Conservation (phyloP, 176 grass and related monocot genomes). For the Aegilops tauschii region DNA sequence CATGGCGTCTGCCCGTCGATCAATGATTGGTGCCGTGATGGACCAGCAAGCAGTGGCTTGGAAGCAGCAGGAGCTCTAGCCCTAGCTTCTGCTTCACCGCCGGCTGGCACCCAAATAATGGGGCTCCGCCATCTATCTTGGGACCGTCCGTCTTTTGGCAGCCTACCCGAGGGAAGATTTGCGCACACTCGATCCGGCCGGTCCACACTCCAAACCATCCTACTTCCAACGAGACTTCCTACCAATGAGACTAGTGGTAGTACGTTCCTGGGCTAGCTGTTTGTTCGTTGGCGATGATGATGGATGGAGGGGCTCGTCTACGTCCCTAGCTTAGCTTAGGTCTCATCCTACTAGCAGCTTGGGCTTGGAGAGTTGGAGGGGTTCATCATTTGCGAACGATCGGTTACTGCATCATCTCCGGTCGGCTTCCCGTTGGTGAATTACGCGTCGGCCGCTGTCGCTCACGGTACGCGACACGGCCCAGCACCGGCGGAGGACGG, state of each 20-base stretch:
- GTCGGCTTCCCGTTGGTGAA: neutral
- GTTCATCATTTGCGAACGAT: neutral
- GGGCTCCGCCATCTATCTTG: conserved; percentile 8
- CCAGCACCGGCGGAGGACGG: neutral
- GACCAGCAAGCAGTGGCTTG: conserved; percentile 12
- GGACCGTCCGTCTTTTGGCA: conserved; percentile 48
- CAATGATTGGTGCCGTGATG: conserved; percentile 49
- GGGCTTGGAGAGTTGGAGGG: too few relatives aligned
- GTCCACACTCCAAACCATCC: neutral
- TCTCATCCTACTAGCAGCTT: neutral
- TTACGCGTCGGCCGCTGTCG: neutral
- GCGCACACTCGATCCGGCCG: neutral
- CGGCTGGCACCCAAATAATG: conserved; percentile 26
- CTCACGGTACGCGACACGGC: neutral
- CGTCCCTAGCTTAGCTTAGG: neutral
- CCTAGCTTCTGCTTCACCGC: neutral
- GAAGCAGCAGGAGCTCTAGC: neutral
- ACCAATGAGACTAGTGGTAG: neutral
- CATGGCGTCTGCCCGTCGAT: conserved; percentile 18
- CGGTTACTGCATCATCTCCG: neutral
- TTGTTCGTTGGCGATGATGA: neutral
- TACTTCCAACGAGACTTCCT: neutral
- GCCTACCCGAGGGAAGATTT: neutral
- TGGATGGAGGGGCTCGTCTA: neutral
- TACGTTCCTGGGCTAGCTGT: neutral